Evolutionary conservation across 352 stramenopile genomes (phyloP), one percentile per base, ranked within the genome.

Genomic region (Elongisporangium senticosum): DNA sequence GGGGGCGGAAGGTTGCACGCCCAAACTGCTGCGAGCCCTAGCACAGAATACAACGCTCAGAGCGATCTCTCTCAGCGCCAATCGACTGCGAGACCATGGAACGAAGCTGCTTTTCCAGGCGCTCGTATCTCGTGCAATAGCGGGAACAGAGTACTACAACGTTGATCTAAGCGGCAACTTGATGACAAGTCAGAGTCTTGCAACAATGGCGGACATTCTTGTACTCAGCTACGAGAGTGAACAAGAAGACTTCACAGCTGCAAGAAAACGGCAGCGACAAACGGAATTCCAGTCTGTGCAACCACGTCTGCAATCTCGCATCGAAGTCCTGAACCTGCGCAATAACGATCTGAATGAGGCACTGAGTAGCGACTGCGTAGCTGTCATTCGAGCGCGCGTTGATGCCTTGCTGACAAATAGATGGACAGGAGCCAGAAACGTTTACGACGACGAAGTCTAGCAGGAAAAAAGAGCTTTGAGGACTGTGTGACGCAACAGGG

Each of bases 361-460:
- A 11, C 55, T 57, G 15, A 57, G 71, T 10, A 74, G 62, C 47
- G 66, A 58, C 1, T 55, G 71, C 33, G 56, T 89, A 3, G 48
- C 64, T 6, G 51, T 52, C 0, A 63, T 92, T 11, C 64, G 63
- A 39, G 49, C 39, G 7, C 63, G 61, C 13, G 75, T 89, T n/a
- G 58, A 63, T 19, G 64, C 74, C 43, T 56, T 92, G 47, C 75
- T 60, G 24, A 90, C 74, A 24, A 90, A 90, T 53, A 71, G 81
- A 37, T 90, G 80, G 79, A 67, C 71, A 40, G 71, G 58, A 55
- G 76, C 75, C 53, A 73, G 79, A 21, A 86, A 84, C 62, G 83
- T 93, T n/a, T 93, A 93, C 62, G 83, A 93, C 33, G 83, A 93
- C 56, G 83, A 93, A 69, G 75, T 90, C 7, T 93, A 79, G 65